Base-by-base conservation (phyloP, 2,329 filamentous ascomycete species). In the Fusarium sp. region DNA sequence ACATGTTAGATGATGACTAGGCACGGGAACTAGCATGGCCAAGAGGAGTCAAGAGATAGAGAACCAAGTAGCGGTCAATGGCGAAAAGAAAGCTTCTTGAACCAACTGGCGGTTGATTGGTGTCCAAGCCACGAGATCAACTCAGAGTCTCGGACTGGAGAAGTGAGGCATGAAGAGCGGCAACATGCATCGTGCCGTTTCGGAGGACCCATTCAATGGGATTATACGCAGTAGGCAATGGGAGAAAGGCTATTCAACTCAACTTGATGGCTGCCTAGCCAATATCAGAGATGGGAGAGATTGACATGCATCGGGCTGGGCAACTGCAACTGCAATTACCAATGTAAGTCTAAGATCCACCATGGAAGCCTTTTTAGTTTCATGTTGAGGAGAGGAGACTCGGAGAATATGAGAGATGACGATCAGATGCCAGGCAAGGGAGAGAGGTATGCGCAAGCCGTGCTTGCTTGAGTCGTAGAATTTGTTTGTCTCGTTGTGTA, bases 1-100 rank as follows among this genome's bases (percentile, higher is more conserved):
- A 63, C 55, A 62, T 65, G 58, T 66, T 63, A 58, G 61, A 65
- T 41, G 55, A 71, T 57, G 33, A 47, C 47, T n/a, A 50, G 38
- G 20, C 41, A 54, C 39, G 68, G 55, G 48, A 63, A 63, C 50
- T 37, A 43, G 48, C 56, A 61, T 54, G 44, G 52, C 24, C 46
- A 57, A 54, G 57, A 60, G 60, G 57, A 66, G 37, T 39, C 47
- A 53, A 43, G 52, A 48, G 29, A 31, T 37, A 43, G 57, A 33
- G 28, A 46, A 47, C 44, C 44, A 68, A 61, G 59, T 49, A 68
- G 62, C 44, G 66, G 57, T 58, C 72, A 73, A 72, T 70, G 48
- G 26, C 50, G 37, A 58, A 54, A 58, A 69, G 44, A 46, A 57
- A 63, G 37, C 52, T 20, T 48, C 37, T 57, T 52, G 43, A 49